phyloP scores from a whole-genome alignment of 2,329 filamentous ascomycete species.

The Colletotrichum musicola region DNA sequence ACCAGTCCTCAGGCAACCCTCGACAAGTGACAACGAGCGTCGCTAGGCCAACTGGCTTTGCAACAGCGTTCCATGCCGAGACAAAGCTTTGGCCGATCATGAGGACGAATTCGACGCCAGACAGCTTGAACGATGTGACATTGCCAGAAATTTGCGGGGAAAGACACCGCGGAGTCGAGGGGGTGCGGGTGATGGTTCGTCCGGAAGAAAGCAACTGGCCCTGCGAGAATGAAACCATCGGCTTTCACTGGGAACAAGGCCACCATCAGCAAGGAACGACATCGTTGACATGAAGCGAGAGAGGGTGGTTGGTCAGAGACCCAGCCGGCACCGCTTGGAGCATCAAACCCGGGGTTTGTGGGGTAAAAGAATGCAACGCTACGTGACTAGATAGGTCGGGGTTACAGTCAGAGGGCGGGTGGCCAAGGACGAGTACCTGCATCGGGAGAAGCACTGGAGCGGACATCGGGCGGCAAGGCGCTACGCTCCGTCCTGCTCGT shows the following conservation, averaged over 20 bases:
- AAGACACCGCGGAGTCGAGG: neutral
- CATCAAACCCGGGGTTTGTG: conserved; percentile 33
- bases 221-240: too few species aligned
- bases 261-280: neutral
- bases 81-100: neutral
- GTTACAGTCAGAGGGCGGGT: conserved; percentile 26
- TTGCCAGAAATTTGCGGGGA: neutral
- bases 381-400: neutral
- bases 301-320: neutral
- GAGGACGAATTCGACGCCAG: neutral
- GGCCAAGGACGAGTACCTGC: conserved; percentile 31
- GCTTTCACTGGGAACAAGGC: too few species aligned
- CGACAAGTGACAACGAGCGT: neutral
- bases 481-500: too few species aligned
- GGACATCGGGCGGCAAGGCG: neutral
- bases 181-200: neutral
- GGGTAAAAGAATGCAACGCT: neutral
- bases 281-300: neutral
- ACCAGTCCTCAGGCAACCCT: neutral
- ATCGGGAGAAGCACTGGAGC: conserved; percentile 24
- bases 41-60: neutral
- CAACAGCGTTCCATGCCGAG: neutral
- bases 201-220: neutral
- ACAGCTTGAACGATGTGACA: conserved; percentile 2
- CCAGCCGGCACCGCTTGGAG: neutral